Base-by-base conservation (phyloP, 176 grass and related monocot genomes). In the Avena sativa region DNA sequence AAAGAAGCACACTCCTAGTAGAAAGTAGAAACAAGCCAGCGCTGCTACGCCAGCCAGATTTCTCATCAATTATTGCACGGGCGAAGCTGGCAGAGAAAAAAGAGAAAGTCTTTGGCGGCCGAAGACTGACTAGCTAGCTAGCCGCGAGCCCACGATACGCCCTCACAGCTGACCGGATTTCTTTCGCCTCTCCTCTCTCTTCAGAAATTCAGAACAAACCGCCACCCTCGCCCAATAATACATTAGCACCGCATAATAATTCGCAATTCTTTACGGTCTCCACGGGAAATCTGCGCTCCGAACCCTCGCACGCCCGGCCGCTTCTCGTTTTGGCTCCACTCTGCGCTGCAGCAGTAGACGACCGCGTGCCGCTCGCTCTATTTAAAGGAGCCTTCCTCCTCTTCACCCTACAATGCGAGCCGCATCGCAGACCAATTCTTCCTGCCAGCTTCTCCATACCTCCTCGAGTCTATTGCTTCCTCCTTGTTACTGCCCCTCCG, bases 41-140 rank as follows among this genome's bases (percentile, higher is more conserved):
- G 23, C 12, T 13, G 47, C 3, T 26, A 9, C 21, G 32, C 48
- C 46, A 44, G 32, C 36, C 62, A 36, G 13, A 74, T 53, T 50
- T 50, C 47, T 16, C 30, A 52, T 26, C 75, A 80, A 89, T 89
- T 43, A 89, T 85, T 85, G 56, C 65, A 85, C 16, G 75, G 75
- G 55, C 2, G 12, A 50, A 20, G 48, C 28, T 58, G 51, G 75
- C 9, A 30, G 15, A 61, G 21, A 28, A 48, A 44, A 78, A 63
- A 16, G 2, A 14, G 2, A 56, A 64, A 81, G 76, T 89, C 60
- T 69, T n/a, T 59, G 83, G 88, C 71, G 52, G 84, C 71, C 58
- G 82, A 85, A 80, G 88, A 89, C 72, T 4, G 72, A 44, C 68
- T 4, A 43, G 66, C 32, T 70, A 47, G 6, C 6, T 43, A 43